Evolutionary conservation across 1,139 yeast species (phyloP), one percentile per base, ranked within the genome.

Genomic region (Meyerozyma athensensis): DNA sequence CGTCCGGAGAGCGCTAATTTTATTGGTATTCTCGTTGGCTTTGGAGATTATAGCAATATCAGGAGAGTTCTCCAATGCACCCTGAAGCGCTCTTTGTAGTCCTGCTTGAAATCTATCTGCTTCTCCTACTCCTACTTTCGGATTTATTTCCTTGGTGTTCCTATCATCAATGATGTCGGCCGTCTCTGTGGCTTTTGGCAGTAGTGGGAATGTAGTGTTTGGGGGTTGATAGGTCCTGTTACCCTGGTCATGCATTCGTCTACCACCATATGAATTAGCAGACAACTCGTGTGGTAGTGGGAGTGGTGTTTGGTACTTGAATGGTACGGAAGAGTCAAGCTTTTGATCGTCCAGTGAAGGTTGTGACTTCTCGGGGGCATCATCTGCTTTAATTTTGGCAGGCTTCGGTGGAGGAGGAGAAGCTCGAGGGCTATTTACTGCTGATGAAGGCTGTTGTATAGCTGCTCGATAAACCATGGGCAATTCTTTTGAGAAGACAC

Each of bases 401-500:
- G 63, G 61, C 33, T 50, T 54, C 9, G 51, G 54, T 5, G 60
- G 61, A 10, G 41, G 35, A 5, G 16, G 26, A n/a, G 36, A n/a
- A 3, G 26, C 7, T 6, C 37, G 38, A 9, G 17, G 8, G 13
- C 19, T n/a, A 16, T 24, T 18, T 16, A 38, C 24, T 34, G 33
- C 19, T 36, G 26, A 16, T 17, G 18, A 28, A 2, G 7, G 13
- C 13, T 12, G 24, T 13, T 19, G 10, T 16, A 8, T 12, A 2
- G 7, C 24, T 17, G 32, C 4, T 5, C 4, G 20, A 9, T 36
- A 7, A 39, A 39, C 4, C 37, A 60, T 45, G 19, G 72, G 66
- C n/a, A 43, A 41, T 39, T 76, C 74, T 26, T 51, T 56, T 12
- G 63, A 50, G 44, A 82, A 69, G 26, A 66, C 58, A 5, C 59